A percentile compares a stretch with the other conserved stretches of the same genome.
Conservation (phyloP, 73 alveolate species). For the Diophrys appendiculata region DNA sequence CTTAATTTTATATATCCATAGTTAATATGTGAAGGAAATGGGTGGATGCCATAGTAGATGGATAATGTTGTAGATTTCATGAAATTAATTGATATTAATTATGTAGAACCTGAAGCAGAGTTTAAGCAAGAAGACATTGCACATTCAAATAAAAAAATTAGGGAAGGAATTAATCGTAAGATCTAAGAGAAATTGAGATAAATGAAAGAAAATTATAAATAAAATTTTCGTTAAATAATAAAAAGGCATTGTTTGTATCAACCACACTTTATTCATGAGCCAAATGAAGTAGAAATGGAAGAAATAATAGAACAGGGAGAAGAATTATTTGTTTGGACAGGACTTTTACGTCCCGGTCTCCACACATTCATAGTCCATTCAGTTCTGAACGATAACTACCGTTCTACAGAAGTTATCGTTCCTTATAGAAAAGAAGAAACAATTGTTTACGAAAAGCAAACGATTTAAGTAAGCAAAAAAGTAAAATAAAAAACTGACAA, state of each 20-base stretch:
- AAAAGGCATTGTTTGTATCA: background rate
- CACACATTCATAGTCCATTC: background rate
- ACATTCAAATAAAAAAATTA: too few species aligned
- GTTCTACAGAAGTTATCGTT: background rate
- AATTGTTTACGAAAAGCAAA: background rate
- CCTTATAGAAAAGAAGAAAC: background rate
- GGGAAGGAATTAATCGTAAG: background rate
- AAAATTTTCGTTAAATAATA: too few species aligned
- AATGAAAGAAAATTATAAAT: too few species aligned
- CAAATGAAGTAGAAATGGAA: background rate
- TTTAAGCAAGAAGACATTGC: background rate
- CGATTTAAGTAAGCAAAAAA: too few species aligned
- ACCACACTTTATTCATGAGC: background rate
- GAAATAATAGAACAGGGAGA: background rate
- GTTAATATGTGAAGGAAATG: background rate
- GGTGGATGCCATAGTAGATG: background rate
- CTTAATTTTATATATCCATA: background rate
- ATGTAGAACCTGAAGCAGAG: background rate
- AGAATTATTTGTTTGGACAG: background rate
- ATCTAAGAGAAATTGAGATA: background rate
- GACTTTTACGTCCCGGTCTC: background rate
- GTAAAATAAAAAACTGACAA: background rate
- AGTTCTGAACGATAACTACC: background rate
- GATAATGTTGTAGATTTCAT: background rate
- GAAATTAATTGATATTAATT: too few species aligned